Percentiles rank a stretch among this genome's conserved stretches.
Conservation (phyloP, 2,329 filamentous ascomycete genomes). For the Pseudogymnoascus pannorum region DNA sequence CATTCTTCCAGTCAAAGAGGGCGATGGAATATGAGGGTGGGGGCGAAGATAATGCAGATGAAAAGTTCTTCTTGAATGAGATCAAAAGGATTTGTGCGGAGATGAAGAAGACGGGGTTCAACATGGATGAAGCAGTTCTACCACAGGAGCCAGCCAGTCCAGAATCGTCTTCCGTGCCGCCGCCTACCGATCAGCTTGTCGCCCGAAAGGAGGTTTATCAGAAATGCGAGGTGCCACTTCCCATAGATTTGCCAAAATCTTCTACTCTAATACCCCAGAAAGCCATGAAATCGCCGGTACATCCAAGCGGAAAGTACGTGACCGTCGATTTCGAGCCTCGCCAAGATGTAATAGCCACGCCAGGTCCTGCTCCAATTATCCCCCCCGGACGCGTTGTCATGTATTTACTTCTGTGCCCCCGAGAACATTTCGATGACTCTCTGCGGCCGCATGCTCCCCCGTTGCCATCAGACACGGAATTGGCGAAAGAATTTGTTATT, state of each 20-base stretch:
- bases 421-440: neutral
- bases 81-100: neutral
- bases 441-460: neutral
- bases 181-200: neutral
- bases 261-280: neutral
- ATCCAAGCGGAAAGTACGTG: neutral
- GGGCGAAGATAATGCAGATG: neutral
- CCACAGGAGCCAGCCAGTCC: neutral
- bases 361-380: neutral
- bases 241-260: neutral
- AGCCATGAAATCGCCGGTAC: neutral
- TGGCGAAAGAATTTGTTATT: neutral
- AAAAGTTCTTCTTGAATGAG: neutral
- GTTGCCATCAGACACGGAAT: neutral
- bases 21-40: neutral
- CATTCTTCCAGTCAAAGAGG: neutral
- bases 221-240: neutral
- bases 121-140: neutral
- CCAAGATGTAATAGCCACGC: neutral
- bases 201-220: neutral
- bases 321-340: neutral
- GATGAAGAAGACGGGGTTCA: neutral
- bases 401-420: neutral
- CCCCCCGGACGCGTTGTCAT: neutral
- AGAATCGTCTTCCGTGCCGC: neutral